Conservation (phyloP, 2,329 filamentous ascomycete species). For the Beauveria rudraprayagi region DNA sequence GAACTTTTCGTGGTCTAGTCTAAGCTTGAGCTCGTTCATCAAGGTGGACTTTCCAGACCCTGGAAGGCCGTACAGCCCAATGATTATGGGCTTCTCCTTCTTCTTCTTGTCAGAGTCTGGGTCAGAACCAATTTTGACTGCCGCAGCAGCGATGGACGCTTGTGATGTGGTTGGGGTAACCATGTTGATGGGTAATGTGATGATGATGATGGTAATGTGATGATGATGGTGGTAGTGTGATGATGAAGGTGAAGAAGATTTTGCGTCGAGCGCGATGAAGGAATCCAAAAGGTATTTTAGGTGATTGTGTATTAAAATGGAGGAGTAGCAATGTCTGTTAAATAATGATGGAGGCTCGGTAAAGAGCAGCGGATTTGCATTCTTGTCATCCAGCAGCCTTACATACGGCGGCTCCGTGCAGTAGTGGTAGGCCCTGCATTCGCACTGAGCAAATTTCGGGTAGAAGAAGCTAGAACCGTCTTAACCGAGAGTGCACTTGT, state of each 20-base stretch:
- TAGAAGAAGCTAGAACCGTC: neutral
- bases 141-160: neutral
- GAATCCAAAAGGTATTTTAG: neutral
- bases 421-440: neutral
- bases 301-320: no score
- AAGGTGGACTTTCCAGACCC: constrained; percentile 45
- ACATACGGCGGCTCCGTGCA: neutral
- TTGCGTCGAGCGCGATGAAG: neutral
- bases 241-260: neutral
- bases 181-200: neutral
- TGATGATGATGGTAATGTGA: neutral
- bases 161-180: neutral
- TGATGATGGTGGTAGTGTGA: neutral
- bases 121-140: neutral
- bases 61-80: constrained; percentile 48
- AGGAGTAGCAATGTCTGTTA: neutral
- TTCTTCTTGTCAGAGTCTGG: neutral
- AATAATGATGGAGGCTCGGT: neutral
- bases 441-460: neutral
- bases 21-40: constrained; percentile 30
- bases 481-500: no score
- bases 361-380: neutral
- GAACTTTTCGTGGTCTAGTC: constrained; percentile 29
- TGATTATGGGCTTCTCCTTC: constrained; percentile 27
- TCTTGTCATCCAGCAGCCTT: neutral